phyloP scores from a whole-genome alignment of 345 rosid genomes.

The Salix dunnii region DNA sequence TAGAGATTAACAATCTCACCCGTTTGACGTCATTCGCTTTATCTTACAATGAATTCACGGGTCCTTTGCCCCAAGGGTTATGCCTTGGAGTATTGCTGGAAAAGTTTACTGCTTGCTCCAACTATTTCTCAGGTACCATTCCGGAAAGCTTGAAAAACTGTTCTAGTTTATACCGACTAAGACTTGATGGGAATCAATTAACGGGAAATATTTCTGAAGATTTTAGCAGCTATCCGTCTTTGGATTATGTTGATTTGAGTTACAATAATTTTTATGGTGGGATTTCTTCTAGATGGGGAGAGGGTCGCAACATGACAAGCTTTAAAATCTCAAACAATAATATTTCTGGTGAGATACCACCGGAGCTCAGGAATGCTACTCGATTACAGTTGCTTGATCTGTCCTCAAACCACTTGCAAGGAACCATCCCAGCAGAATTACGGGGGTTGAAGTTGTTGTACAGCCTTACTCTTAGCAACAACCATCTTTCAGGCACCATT shows the following conservation, averaged over 20 bases:
- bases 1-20: background rate
- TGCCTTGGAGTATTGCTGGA: background rate
- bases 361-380: no score
- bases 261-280: no score
- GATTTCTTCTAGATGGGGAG: no score
- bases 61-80: background rate
- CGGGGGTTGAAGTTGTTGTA: background rate
- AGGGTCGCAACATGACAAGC: background rate
- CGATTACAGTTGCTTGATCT: no score
- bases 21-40: background rate
- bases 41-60: background rate
- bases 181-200: background rate
- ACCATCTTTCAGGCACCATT: background rate
- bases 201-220: background rate
- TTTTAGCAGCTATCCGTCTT: background rate
- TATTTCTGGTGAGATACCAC: background rate
- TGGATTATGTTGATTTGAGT: background rate
- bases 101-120: background rate
- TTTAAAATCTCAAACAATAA: background rate
- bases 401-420: no score
- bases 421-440: background rate
- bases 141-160: background rate
- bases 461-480: background rate
- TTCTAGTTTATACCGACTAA: background rate
- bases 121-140: background rate